Conservation (phyloP, 1,284 basidiomycete genomes). For the Austroboletus niveus region DNA sequence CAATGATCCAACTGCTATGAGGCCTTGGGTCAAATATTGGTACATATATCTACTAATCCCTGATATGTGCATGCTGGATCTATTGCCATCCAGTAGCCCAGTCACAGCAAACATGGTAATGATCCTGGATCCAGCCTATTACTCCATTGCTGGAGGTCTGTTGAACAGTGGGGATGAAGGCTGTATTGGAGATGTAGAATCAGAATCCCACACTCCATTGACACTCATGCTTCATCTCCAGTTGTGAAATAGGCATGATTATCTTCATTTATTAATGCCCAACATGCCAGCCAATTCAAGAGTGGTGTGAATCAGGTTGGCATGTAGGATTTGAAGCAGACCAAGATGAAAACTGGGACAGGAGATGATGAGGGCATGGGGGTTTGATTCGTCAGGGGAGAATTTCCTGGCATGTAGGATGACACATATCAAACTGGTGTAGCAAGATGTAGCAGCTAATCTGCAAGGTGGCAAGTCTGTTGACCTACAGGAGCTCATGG, state of each 20-base stretch:
- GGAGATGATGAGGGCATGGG: slow-evolving; percentile 5
- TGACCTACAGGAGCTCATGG: slow-evolving; percentile 29
- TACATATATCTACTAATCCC: slow-evolving; percentile 19
- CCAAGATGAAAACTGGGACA: slow-evolving; percentile 30
- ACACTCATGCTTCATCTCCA: slow-evolving; percentile 67
- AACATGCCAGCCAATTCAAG: slow-evolving; percentile 36
- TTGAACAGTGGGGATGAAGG: slow-evolving; percentile 30
- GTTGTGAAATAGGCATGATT: slow-evolving; percentile 32
- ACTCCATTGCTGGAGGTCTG: slow-evolving; percentile 46
- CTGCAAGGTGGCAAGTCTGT: slow-evolving; percentile 16
- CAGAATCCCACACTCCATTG: slow-evolving; percentile 38
- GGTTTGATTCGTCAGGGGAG: slow-evolving; percentile 7
- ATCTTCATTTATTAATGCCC: slow-evolving; percentile 29
- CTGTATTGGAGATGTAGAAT: slow-evolving; percentile 27
- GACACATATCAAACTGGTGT: slow-evolving; percentile 22
- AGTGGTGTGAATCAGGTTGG: slow-evolving; percentile 33
- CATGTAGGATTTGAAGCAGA: slow-evolving; percentile 31
- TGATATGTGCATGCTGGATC: slow-evolving; percentile 9
- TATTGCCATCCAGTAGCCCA: slow-evolving; percentile 56
- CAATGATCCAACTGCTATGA: not conserved
- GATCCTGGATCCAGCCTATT: slow-evolving; percentile 67
- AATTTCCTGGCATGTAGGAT: slow-evolving; percentile 17
- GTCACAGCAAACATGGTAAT: slow-evolving; percentile 68
- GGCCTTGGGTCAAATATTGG: not conserved
- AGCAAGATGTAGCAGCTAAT: slow-evolving; percentile 12